A percentile compares a stretch with the other conserved stretches of the same genome.
Conservation (phyloP, 2,329 filamentous ascomycete species). For the Fusarium pseudocircinatum region DNA sequence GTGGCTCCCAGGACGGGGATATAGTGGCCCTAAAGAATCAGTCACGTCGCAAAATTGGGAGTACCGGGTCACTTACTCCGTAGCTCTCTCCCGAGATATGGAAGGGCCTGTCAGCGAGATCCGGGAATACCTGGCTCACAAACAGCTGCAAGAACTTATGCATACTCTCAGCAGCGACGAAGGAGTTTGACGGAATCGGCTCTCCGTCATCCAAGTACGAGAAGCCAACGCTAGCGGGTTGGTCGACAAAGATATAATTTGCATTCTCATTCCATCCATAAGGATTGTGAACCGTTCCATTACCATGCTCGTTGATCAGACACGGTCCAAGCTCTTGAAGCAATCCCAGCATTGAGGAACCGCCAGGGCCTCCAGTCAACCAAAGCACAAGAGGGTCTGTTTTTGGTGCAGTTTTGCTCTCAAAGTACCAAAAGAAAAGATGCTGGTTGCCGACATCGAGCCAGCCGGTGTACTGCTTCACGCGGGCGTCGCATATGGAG, state of each 20-base stretch:
- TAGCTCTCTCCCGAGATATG: conserved; percentile 37
- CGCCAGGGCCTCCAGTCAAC: conserved; percentile 35
- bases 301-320: conserved; percentile 23
- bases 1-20: conserved; percentile 33
- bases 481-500: conserved; percentile 28
- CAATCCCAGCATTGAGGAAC: conserved; percentile 28
- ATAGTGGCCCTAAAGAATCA: conserved; percentile 22
- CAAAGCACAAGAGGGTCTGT: conserved; percentile 32
- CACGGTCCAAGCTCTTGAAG: conserved; percentile 34
- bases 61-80: background rate
- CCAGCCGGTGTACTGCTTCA: conserved; percentile 38
- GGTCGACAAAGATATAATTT: conserved; percentile 38
- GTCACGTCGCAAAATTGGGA: accelerated
- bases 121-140: conserved; percentile 15
- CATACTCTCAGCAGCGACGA: conserved; percentile 29
- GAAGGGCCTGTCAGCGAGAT: conserved; percentile 7
- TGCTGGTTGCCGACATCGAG: conserved; percentile 27
- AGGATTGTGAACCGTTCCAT: conserved; percentile 20
- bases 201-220: conserved; percentile 33
- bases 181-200: conserved; percentile 23
- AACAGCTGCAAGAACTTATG: conserved; percentile 35
- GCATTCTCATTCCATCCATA: conserved; percentile 35
- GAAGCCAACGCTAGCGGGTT: conserved; percentile 34
- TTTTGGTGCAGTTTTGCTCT: conserved; percentile 24
- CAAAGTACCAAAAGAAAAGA: conserved; percentile 38